These are phyloP conservation scores for Symbiodinium pilosum DNA, from an alignment of 73 alveolate species.

Conservation along the genomic window DNA sequence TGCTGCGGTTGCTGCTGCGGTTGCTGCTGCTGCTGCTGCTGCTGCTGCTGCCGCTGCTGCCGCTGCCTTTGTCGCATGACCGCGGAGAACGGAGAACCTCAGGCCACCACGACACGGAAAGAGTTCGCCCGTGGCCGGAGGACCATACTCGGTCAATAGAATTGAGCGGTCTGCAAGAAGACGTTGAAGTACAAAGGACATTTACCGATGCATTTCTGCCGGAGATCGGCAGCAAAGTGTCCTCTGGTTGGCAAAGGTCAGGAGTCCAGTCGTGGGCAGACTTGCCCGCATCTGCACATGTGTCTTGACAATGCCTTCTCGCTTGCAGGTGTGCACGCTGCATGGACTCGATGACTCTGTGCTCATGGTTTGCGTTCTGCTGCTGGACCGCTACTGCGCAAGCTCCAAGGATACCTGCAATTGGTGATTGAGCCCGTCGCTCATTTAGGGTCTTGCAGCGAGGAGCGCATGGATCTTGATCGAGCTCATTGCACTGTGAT, in stretches of 20 bases:
- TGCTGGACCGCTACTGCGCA: conserved; percentile 75
- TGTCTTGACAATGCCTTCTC: too few species aligned
- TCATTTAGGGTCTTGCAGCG: background rate
- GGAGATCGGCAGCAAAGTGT: conserved; percentile 19
- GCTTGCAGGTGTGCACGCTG: conserved; percentile 25
- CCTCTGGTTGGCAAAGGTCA: background rate
- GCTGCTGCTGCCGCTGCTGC: too few species aligned
- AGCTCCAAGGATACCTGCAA: conserved; percentile 30
- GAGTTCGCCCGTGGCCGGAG: background rate
- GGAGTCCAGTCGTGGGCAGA: too few species aligned
- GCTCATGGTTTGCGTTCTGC: conserved; percentile 37
- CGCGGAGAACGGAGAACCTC: too few species aligned
- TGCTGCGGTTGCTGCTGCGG: too few species aligned
- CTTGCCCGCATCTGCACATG: too few species aligned
- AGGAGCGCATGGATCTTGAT: conserved; percentile 30
- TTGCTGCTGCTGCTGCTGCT: too few species aligned
- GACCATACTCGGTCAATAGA: background rate
- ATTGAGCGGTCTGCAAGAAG: too few species aligned
- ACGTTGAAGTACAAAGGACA: background rate
- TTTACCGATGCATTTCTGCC: background rate
- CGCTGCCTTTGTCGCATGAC: too few species aligned
- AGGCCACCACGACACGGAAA: conserved; percentile 2
- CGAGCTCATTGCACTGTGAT: background rate
- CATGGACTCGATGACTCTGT: conserved; percentile 68
- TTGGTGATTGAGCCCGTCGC: too few species aligned